A percentile compares a stretch with the other conserved stretches of the same genome.
Conservation (phyloP, 2,329 filamentous ascomycete species). For the Calonectria crousiana region DNA sequence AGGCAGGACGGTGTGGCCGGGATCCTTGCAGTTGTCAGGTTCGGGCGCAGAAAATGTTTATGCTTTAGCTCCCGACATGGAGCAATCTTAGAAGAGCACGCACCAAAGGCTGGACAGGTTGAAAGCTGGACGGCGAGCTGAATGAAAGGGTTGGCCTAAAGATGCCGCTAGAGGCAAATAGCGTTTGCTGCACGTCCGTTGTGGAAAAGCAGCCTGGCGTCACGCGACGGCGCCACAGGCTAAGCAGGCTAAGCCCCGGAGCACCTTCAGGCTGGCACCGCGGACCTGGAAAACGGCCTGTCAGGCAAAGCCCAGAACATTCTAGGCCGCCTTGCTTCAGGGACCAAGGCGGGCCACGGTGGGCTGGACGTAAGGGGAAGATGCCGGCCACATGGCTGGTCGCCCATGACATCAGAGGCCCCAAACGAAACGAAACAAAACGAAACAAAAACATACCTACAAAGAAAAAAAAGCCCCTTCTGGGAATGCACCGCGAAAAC, state of each 20-base stretch:
- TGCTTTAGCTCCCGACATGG: conserved; percentile 2
- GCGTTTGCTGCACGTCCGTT: conserved; percentile 10
- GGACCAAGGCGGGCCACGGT: not conserved
- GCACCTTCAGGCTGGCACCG: not conserved
- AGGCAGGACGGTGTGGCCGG: not conserved
- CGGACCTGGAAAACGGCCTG: not conserved
- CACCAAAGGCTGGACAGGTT: not conserved
- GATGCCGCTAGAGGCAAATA: not conserved
- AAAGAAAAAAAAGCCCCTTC: not conserved
- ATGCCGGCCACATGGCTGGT: not conserved
- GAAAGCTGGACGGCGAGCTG: not conserved
- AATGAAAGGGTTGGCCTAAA: not conserved
- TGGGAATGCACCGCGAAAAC: conserved; percentile 14
- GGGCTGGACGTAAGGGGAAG: not conserved
- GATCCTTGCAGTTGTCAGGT: not conserved
- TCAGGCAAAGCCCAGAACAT: conserved; percentile 1
- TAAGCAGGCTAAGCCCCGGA: not conserved
- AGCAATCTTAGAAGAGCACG: conserved; percentile 8
- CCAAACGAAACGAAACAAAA: not conserved
- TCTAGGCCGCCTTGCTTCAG: not conserved
- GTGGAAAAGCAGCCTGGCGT: not conserved
- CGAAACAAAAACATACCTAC: not conserved
- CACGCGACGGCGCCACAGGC: conserved; percentile 1
- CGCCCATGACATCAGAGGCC: not conserved
- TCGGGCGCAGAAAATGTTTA: not conserved